These are phyloP conservation scores for Populus hybrid DNA, from an alignment of 441 rosid species.

Conservation along the genomic window DNA sequence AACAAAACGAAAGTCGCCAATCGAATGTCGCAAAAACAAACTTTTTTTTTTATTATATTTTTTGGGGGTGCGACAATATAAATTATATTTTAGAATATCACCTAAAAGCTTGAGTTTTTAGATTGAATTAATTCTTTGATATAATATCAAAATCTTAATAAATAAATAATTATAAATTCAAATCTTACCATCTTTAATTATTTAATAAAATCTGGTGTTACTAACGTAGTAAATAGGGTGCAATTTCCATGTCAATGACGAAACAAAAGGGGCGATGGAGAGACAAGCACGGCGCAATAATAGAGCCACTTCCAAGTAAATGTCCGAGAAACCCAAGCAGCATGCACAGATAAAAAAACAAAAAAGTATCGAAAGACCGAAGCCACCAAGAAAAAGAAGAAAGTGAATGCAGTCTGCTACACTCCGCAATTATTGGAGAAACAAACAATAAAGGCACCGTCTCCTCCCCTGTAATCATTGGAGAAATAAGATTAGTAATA, in stretches of 20 bases:
- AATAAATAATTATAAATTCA: fast-evolving
- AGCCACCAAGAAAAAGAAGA: too few relatives aligned
- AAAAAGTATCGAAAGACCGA: too few relatives aligned
- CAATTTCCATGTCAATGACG: background rate
- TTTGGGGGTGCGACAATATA: too few relatives aligned
- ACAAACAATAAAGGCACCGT: background rate
- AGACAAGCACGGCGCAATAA: background rate
- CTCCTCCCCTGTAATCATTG: background rate
- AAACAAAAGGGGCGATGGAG: background rate
- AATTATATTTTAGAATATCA: fast-evolving
- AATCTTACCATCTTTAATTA: fast-evolving
- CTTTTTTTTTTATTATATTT: too few relatives aligned
- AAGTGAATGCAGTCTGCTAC: background rate
- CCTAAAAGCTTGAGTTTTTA: fast-evolving
- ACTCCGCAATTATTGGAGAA: too few relatives aligned
- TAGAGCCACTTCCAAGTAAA: background rate
- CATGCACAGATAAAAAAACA: background rate
- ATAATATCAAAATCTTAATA: too few relatives aligned
- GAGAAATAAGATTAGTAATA: too few relatives aligned
- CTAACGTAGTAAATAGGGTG: background rate
- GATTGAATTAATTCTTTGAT: too few relatives aligned
- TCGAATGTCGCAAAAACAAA: too few relatives aligned
- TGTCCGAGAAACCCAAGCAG: background rate
- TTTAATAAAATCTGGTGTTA: too few relatives aligned
- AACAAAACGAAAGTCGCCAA: too few relatives aligned